These are phyloP conservation scores for Margaritispora aquatica DNA, from an alignment of 495 filamentous ascomycete genomes.

Conservation along the genomic window DNA sequence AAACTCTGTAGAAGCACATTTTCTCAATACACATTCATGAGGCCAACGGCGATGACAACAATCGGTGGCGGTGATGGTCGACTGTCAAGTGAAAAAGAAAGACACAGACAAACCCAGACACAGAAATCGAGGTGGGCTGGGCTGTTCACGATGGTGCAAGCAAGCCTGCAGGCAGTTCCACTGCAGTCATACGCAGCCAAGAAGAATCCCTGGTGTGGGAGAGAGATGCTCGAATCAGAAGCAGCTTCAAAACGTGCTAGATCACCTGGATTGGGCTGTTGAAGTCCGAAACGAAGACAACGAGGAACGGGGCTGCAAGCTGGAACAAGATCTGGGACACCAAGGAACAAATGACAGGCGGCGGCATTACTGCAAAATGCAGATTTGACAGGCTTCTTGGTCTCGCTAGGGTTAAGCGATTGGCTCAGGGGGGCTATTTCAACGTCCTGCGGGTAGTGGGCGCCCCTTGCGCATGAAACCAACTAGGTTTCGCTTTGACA, in stretches of 20 bases:
- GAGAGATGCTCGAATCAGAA: conserved; percentile 13
- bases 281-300: conserved; percentile 5
- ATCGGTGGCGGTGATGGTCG: conserved; percentile 15
- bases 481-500: neutral
- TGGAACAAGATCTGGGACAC: conserved; percentile 32
- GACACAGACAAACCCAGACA: too few species aligned
- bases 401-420: conserved; percentile 3
- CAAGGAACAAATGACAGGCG: conserved; percentile 6
- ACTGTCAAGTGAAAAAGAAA: conserved; percentile 9
- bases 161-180: neutral
- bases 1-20: conserved; percentile 24
- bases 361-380: conserved; percentile 15
- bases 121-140: neutral
- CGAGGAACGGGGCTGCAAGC: conserved; percentile 4
- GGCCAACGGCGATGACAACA: conserved; percentile 25
- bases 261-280: conserved; percentile 16
- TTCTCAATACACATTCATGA: conserved; percentile 26
- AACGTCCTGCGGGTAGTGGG: neutral
- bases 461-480: neutral
- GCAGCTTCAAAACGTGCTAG: conserved; percentile 4
- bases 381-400: conserved; percentile 12
- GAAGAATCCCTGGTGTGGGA: neutral
- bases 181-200: neutral
- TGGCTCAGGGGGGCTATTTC: conserved; percentile 2
- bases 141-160: neutral